These are phyloP conservation scores for Anaeromyces robustus DNA, from an alignment of 192 early-diverging fungal genomes.

Conservation along the genomic window DNA sequence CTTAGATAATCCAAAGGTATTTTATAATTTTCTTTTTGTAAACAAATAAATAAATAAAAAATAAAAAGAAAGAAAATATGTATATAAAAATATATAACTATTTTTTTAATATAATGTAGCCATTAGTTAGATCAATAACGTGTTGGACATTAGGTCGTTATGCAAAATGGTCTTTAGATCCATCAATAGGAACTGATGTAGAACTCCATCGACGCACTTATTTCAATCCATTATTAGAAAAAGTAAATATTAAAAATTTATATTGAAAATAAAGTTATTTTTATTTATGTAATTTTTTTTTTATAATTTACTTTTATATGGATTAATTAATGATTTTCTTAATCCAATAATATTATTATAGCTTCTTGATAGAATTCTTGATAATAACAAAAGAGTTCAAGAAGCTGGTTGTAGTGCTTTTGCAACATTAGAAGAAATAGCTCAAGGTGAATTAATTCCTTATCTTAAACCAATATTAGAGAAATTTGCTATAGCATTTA, in stretches of 20 bases:
- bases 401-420: slow-evolving; percentile 93
- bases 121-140: slow-evolving; percentile 88
- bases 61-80: too few species aligned
- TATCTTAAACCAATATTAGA: slow-evolving; percentile 78
- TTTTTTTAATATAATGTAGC: slow-evolving; percentile 21
- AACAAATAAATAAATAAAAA: too few species aligned
- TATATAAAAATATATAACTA: not conserved
- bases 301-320: too few species aligned
- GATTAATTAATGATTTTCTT: too few species aligned
- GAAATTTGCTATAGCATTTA: slow-evolving; percentile 65
- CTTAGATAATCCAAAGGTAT: slow-evolving; percentile 65
- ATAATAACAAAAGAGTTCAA: slow-evolving; percentile 97
- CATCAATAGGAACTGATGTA: not conserved
- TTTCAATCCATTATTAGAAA: slow-evolving; percentile 72
- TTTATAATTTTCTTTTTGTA: too few species aligned
- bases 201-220: slow-evolving; percentile 34
- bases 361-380: slow-evolving; percentile 58
- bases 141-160: slow-evolving; percentile 98
- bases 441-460: slow-evolving; percentile 59
- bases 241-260: slow-evolving; percentile 24
- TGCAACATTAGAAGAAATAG: slow-evolving; percentile 90
- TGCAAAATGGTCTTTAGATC: slow-evolving; percentile 44
- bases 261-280: not conserved
- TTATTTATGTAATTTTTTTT: too few species aligned
- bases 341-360: slow-evolving; percentile 4